Base-by-base conservation (phyloP, 23 red algal species). In the Gracilaria gracilis region DNA sequence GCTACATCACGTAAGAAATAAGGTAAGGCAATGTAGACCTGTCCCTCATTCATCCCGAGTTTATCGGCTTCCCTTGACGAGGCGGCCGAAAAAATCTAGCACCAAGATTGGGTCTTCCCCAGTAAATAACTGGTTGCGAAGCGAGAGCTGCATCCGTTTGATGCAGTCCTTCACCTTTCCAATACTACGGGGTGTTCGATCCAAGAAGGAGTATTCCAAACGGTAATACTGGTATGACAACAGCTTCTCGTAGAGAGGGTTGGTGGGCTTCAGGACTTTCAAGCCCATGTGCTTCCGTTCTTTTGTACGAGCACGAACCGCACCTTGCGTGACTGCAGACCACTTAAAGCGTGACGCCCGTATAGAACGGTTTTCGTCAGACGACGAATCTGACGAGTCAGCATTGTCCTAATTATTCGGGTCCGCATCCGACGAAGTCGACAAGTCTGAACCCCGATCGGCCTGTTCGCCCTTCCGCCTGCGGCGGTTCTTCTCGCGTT, bases 1-100 rank as follows among this genome's bases (percentile, higher is more conserved):
- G 69, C 44, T 19, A 35, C 12, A 5, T 19, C 28, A 11, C 12
- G 12, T 23, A 35, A 75, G 44, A 34, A 75, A 49, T 75, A 75
- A 13, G 69, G 69, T 36, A 75, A 23, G 4, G 24, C 9, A 75
- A 75, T 4, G 6, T 47, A 49, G 44, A 29, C 69, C 9, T 75
- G 69, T 49, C 16, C 27, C 23, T 75, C 38, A 70, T 42, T 47
- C 69, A 75, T 34, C 11, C 69, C 37, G 24, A 75, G 24, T 75
- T 23, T 34, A 75, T 75, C 44, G 6, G 14, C 69, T 34, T 75
- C n/a, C 37, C 4, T 13, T 23, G 38, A 75, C 9, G 24, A 75
- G 36, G 24, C 69, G 4, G 44, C 5, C 16, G 16, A 75, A 49
- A 49, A 5, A 75, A 23, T 75, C 69, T 4, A 75, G 23, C 14